Evolutionary conservation across 2,329 filamentous ascomycete genomes (phyloP), one percentile per base, ranked within the genome.

Genomic region (Trichoderma brevicompactum): DNA sequence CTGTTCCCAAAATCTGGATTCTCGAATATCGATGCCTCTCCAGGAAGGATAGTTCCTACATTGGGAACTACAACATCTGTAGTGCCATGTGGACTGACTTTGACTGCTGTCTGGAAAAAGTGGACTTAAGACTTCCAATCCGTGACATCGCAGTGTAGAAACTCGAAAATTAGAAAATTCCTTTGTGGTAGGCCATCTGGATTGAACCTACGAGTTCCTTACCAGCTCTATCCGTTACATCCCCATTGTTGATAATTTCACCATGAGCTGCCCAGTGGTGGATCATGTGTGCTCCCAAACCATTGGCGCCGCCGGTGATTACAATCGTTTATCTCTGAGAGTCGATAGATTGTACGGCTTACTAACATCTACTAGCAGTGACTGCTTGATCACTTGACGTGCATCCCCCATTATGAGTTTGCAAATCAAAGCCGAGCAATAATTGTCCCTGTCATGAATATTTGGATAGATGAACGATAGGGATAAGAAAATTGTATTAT

Each of bases 41-140:
- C 64, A n/a, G 70, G 66, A 38, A 74, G 66, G 62, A 81, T 79
- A 69, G 90, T 84, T 53, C 89, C 89, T 0, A 89, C 89, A 72
- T 89, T 90, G 67, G 88, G 87, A 52, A 90, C 85, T 5, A 90
- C 87, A 19, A 82, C 79, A 74, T 90, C 87, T 68, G 90, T 82
- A 12, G 82, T 81, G 15, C 82, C 81, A 58, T 83, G 79, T 0
- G 81, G 81, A 66, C 85, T 87, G 63, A 85, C 76, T 60, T 78
- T 77, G 43, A 80, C 78, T 3, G 87, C 87, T 61, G 81, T 75
- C 50, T 85, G 83, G 79, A 91, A 92, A 62, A 91, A 80, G 34
- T 81, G 77, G 52, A 87, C 84, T 72, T 91, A 88, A 6, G 83
- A 85, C 49, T 85, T 77, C 87, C 87, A 91, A 68, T 83, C 79